A percentile compares a stretch with the other conserved stretches of the same genome.
Evolutionary conservation across 2,329 filamentous ascomycete species (phyloP).

Genomic region (Fusarium piperis): DNA sequence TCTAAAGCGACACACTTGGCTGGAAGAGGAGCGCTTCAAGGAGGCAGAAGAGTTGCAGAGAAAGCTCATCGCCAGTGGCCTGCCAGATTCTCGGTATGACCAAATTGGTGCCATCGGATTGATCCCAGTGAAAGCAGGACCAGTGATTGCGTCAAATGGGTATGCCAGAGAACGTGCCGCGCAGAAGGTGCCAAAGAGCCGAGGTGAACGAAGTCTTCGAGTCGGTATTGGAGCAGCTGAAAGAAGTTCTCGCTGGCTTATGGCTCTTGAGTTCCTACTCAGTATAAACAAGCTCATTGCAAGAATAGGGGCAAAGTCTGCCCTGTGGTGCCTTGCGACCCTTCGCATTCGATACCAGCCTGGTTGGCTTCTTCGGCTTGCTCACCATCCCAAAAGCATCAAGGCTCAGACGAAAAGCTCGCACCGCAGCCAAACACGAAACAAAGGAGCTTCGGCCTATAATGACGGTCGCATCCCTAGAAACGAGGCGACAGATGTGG

Average conservation of each 20-base stretch:
- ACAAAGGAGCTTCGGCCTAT: slow-evolving; percentile 4
- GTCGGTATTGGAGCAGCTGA: slow-evolving; percentile 83
- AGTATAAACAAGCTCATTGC: slow-evolving; percentile 67
- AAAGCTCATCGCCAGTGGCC: slow-evolving; percentile 59
- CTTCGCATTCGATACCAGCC: slow-evolving; percentile 52
- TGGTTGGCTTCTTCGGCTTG: slow-evolving; percentile 66
- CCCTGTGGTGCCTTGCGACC: slow-evolving; percentile 66
- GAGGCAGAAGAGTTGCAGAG: slow-evolving; percentile 74
- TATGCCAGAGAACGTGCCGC: slow-evolving; percentile 77
- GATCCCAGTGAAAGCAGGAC: slow-evolving; percentile 62
- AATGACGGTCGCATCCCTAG: slow-evolving; percentile 64
- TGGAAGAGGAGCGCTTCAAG: slow-evolving; percentile 85
- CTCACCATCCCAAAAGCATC: slow-evolving; percentile 52
- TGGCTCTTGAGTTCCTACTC: slow-evolving; percentile 78
- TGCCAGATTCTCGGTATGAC: slow-evolving; percentile 61
- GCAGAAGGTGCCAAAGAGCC: slow-evolving; percentile 62
- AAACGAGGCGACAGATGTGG: slow-evolving; percentile 78
- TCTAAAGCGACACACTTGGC: slow-evolving; percentile 83
- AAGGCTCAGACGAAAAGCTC: slow-evolving; percentile 29
- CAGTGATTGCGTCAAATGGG: slow-evolving; percentile 60
- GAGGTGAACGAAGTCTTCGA: slow-evolving; percentile 56
- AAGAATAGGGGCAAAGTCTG: slow-evolving; percentile 45
- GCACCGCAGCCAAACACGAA: slow-evolving; percentile 19
- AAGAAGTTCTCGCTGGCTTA: slow-evolving; percentile 80
- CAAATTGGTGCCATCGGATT: slow-evolving; percentile 64